Evolutionary conservation across 495 filamentous ascomycete species (phyloP).

Genomic region (Tuber microsphaerosporum): DNA sequence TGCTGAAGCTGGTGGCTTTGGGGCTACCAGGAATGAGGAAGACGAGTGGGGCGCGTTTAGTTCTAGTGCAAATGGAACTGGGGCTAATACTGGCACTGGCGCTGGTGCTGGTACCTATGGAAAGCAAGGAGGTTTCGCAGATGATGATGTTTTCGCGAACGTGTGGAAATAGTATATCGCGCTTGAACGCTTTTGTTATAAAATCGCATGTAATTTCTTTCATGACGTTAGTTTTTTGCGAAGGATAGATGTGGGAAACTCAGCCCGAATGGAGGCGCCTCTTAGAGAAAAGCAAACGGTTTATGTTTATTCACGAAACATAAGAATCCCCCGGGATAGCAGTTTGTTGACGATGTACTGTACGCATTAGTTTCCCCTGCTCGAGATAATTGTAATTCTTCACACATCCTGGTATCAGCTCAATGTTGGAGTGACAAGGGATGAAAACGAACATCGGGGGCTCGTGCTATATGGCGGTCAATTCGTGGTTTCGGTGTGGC

Average conservation of each 20-base stretch:
- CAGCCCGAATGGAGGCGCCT: neutral
- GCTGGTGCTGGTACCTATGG: constrained; percentile 18
- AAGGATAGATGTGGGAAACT: constrained; percentile 6
- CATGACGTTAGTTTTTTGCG: constrained; percentile 14
- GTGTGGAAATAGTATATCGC: constrained; percentile 37
- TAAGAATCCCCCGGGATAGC: neutral
- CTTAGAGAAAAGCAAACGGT: neutral
- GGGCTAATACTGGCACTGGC: constrained; percentile 5
- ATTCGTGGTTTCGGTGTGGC: neutral
- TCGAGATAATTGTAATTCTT: neutral
- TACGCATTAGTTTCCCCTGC: neutral
- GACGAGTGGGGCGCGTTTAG: constrained; percentile 42
- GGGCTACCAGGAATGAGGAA: constrained; percentile 19
- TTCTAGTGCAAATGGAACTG: constrained; percentile 26
- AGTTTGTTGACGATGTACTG: neutral
- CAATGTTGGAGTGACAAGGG: neutral
- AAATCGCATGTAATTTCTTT: constrained; percentile 2
- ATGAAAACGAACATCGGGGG: neutral
- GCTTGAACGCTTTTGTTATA: neutral
- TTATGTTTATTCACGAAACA: neutral
- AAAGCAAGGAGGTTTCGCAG: constrained; percentile 4
- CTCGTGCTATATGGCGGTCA: neutral
- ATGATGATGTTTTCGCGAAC: constrained; percentile 41
- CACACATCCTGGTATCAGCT: neutral
- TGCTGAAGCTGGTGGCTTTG: neutral